Conservation (phyloP, 164 flowering plant genomes). For the Vitis rupestris region DNA sequence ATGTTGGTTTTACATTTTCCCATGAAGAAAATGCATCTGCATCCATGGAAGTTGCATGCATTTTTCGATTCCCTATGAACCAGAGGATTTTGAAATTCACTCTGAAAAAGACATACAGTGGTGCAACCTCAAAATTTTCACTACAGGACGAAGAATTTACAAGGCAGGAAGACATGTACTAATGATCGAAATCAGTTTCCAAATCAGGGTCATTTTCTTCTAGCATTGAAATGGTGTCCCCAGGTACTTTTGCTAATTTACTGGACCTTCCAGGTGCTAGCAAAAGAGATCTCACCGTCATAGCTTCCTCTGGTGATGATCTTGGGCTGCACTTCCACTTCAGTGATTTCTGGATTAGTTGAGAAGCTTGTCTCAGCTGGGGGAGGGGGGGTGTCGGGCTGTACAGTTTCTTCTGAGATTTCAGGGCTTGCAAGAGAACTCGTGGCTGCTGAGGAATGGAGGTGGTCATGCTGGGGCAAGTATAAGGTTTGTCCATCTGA, state of each 20-base stretch:
- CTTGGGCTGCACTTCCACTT: constrained; percentile 16
- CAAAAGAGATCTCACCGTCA: constrained; percentile 45
- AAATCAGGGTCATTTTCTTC: neutral
- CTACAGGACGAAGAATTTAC: no score
- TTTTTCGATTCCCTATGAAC: no score
- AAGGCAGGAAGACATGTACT: no score
- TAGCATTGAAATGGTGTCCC: neutral
- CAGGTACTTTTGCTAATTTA: constrained; percentile 6
- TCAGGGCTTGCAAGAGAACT: constrained; percentile 4
- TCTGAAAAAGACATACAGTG: no score
- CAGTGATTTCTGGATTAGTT: constrained; percentile 5
- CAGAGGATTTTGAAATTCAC: no score
- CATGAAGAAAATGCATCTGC: no score
- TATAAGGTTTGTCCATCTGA: constrained; percentile 13
- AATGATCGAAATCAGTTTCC: no score
- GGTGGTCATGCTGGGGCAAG: neutral
- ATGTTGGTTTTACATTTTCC: no score
- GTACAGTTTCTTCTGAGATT: constrained; percentile 9
- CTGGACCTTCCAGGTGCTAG: constrained; percentile 31
- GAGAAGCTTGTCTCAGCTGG: neutral
- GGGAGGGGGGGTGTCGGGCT: neutral
- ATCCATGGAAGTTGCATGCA: no score
- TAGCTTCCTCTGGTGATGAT: constrained; percentile 20
- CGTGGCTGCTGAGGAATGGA: constrained; percentile 9
- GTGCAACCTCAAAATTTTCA: no score